Evolutionary conservation across 2,329 filamentous ascomycete genomes (phyloP).

Genomic region (Trichoderma sp.): DNA sequence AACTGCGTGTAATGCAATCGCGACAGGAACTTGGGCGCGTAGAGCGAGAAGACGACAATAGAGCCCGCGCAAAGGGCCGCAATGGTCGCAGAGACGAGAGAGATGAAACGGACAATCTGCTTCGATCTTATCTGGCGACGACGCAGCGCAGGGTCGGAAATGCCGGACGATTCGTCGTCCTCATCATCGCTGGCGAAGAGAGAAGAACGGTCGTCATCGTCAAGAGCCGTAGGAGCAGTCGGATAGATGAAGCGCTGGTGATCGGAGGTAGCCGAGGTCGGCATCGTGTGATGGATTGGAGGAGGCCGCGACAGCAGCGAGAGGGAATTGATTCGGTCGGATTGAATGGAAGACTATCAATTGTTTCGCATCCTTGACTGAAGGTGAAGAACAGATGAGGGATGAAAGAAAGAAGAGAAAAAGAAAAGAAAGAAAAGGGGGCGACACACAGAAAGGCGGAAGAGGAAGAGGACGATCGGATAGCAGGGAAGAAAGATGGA

Average conservation of each 20-base stretch:
- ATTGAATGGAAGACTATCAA: not conserved
- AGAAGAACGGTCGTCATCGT: slow-evolving; percentile 28
- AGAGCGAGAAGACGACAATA: slow-evolving; percentile 90
- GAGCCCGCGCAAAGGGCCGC: slow-evolving; percentile 78
- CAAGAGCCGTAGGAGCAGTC: not conserved
- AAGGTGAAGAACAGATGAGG: not conserved
- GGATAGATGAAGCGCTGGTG: slow-evolving; percentile 15
- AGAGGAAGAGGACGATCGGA: not conserved
- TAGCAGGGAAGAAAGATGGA: not conserved
- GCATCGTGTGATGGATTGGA: slow-evolving; percentile 3
- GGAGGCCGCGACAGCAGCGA: not conserved
- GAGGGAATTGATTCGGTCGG: not conserved
- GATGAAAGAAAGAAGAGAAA: not conserved
- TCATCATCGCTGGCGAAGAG: slow-evolving; percentile 19
- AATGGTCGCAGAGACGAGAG: slow-evolving; percentile 54
- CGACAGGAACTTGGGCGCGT: slow-evolving; percentile 85
- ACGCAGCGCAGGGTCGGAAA: slow-evolving; percentile 21
- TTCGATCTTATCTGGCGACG: slow-evolving; percentile 30
- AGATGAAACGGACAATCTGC: slow-evolving; percentile 40
- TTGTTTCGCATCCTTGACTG: not conserved
- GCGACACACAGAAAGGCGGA: not conserved
- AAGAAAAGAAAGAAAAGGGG: not conserved
- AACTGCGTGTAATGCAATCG: slow-evolving; percentile 84
- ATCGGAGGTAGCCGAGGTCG: slow-evolving; percentile 14
- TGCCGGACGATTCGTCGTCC: not conserved